Percentiles rank a stretch among this genome's conserved stretches.
phyloP scores from a whole-genome alignment of 23 red algal genomes.

The Gracilariopsis chorda region DNA sequence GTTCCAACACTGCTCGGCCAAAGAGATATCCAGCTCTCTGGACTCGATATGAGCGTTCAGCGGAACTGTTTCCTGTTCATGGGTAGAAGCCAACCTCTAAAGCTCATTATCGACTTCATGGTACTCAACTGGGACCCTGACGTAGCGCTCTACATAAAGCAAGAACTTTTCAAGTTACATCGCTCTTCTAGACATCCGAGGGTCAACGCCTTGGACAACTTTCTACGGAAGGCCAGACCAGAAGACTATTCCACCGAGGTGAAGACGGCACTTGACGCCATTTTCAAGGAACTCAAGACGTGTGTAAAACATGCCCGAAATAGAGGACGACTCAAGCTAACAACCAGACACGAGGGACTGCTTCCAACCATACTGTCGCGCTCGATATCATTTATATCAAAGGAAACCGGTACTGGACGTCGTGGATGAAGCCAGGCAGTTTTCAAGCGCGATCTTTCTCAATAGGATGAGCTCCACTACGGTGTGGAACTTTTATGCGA shows the following conservation, averaged over 20 bases:
- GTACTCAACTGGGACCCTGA: slow-evolving; percentile 15
- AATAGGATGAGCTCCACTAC: neutral
- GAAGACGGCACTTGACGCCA: neutral
- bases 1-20: neutral
- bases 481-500: too few species aligned
- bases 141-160: neutral
- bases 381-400: slow-evolving; percentile 21
- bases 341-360: neutral
- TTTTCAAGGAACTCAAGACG: neutral
- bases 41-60: slow-evolving; percentile 31
- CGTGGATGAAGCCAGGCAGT: slow-evolving; percentile 25
- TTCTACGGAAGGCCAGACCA: neutral
- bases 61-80: neutral
- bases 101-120: slow-evolving; percentile 16
- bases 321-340: neutral
- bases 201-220: neutral
- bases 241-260: neutral
- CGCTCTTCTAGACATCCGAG: slow-evolving; percentile 14
- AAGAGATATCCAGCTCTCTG: too few species aligned
- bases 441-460: neutral
- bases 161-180: slow-evolving; percentile 33
- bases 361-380: slow-evolving; percentile 28
- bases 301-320: neutral
- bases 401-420: neutral
- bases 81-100: neutral